Base-by-base conservation (phyloP, 2,329 filamentous ascomycete species). In the Hymenoscyphus scutula region DNA sequence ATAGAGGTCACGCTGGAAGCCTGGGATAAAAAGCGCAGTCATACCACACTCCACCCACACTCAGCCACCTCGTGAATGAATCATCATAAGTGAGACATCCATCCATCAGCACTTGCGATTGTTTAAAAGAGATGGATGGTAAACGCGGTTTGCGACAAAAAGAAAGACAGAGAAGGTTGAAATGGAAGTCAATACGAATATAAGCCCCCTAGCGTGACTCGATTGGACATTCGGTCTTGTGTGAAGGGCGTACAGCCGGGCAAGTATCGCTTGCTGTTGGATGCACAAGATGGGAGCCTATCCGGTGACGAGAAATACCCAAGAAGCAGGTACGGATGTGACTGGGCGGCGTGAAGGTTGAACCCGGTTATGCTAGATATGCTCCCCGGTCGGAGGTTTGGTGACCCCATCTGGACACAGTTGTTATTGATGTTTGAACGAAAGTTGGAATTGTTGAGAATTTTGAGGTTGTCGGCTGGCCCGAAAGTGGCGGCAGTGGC, bases 41-140 rank as follows among this genome's bases (percentile, higher is more conserved):
- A 60, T 41, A 51, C 59, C 51, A 63, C 37, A 63, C 58, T 53
- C 63, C 68, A 68, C 68, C 68, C 68, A 68, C 65, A 32, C 25
- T 65, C 59, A 62, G 64, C 62, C 61, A 37, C 56, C 56, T 64
- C 66, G 66, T 67, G 68, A 64, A 65, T 70, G 68, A 70, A 67
- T 72, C 69, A 72, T 65, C 25, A 11, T 10, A 60, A 53, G 62
- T 70, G 61, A 71, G 68, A 70, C 69, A 70, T 23, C 30, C 65
- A 25, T 29, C 61, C 58, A 63, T 62, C 60, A 59, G 41, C 51
- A 59, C 56, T 60, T 54, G 61, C 51, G 34, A 61, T 53, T 53
- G 7, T 53, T 30, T 29, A 58, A 62, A 62, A 62, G 92, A 97
- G 23, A 51, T 51, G 19, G 45, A 13, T 51, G 45, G 45, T 51